Evolutionary conservation across 2,329 filamentous ascomycete species (phyloP).

Genomic region (Gyromitra esculenta): DNA sequence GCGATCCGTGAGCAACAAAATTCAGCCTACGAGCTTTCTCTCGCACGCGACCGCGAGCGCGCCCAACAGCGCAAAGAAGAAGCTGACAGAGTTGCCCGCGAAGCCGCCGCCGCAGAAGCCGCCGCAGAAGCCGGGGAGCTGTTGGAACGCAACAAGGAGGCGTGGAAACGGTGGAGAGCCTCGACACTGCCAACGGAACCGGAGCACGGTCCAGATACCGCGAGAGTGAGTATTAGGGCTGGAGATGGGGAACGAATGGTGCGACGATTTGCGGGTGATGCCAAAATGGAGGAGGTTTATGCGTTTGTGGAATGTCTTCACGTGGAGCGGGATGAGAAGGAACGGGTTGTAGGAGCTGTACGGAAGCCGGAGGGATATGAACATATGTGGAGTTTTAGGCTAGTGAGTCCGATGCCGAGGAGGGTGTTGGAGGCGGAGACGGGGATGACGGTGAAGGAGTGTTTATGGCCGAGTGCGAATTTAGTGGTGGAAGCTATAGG

Average conservation of each 20-base stretch:
- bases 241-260: slow-evolving; percentile 77
- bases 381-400: slow-evolving; percentile 83
- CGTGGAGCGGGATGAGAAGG: slow-evolving; percentile 60
- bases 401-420: slow-evolving; percentile 86
- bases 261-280: slow-evolving; percentile 75
- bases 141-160: slow-evolving; percentile 64
- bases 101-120: slow-evolving; percentile 65
- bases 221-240: slow-evolving; percentile 68
- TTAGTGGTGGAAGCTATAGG: slow-evolving; percentile 81
- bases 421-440: slow-evolving; percentile 76
- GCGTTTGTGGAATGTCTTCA: slow-evolving; percentile 95
- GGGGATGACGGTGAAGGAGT: slow-evolving; percentile 72
- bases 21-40: slow-evolving; percentile 88
- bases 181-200: slow-evolving; percentile 76
- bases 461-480: slow-evolving; percentile 84
- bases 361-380: slow-evolving; percentile 72
- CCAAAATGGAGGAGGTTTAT: slow-evolving; percentile 86
- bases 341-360: slow-evolving; percentile 51
- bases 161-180: slow-evolving; percentile 85
- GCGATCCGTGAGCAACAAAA: slow-evolving; percentile 88
- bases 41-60: slow-evolving; percentile 87
- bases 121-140: slow-evolving; percentile 58
- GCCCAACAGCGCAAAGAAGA: slow-evolving; percentile 79
- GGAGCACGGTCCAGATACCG: slow-evolving; percentile 67
- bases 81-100: slow-evolving; percentile 70